Percentiles rank a stretch among this genome's conserved stretches.
phyloP scores from a whole-genome alignment of 169 alveolate species.

The Plasmodium cynomolgi region DNA sequence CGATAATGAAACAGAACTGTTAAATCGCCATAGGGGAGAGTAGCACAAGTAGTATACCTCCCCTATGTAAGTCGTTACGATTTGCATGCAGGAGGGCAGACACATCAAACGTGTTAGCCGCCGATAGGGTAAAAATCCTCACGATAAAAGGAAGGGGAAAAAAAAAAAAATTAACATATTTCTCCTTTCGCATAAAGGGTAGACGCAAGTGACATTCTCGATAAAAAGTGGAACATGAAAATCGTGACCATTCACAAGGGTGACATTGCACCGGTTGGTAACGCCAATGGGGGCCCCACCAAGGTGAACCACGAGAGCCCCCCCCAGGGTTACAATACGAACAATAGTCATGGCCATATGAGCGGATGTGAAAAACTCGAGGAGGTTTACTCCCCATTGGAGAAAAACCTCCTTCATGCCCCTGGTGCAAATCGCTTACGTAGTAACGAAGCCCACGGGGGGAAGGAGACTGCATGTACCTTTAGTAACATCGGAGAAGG shows the following conservation, averaged over 20 bases:
- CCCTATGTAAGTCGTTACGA: background rate
- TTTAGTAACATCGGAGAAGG: background rate
- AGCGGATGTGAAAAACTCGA: background rate
- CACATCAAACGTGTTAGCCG: background rate
- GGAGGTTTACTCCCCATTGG: background rate
- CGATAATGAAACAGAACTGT: background rate
- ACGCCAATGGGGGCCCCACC: background rate
- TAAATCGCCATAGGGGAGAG: background rate
- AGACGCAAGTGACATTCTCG: background rate
- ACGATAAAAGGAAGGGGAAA: background rate
- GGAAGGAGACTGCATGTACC: background rate
- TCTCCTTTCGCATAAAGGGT: background rate
- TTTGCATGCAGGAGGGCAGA: background rate
- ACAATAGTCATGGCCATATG: background rate
- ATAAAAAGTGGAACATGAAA: background rate
- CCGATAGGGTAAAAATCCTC: background rate
- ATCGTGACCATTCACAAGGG: background rate
- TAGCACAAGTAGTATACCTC: background rate
- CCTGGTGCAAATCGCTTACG: background rate
- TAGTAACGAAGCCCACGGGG: background rate
- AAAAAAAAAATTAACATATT: background rate
- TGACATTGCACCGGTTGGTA: background rate
- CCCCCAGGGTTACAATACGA: background rate
- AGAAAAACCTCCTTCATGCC: background rate
- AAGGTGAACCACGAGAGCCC: background rate